Evolutionary conservation across 257 asterid genomes (phyloP), one percentile per base, ranked within the genome.

Genomic region (Nicotiana tabacum): DNA sequence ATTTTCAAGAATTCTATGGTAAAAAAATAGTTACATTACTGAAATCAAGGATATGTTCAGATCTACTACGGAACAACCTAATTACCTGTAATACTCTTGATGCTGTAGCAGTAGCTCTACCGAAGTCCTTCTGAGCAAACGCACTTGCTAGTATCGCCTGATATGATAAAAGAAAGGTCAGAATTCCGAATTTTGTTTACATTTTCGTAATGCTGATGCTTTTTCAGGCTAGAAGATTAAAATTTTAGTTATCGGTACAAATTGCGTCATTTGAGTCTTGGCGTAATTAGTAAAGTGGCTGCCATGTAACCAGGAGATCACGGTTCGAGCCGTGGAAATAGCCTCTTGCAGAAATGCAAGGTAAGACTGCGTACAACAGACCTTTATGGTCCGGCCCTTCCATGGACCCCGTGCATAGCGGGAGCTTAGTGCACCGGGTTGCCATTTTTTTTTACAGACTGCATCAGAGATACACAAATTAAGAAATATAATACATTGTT

Each of bases 121-220:
- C 35, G 69, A 90, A 88, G 85, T 93, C 95, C 21, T 93, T 86
- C 58, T 85, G 90, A 13, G 97, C 95, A 83, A 93, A 93, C 21
- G 97, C 95, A 84, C 92, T 88, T 4, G 97, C 95, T 74, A 93
- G 92, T 77, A 93, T 90, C 35, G 97, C 94, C 97, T 90, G 84
- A 48, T 74, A 6, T 7, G 15, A 39, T 48, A 46, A 74, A 74
- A 21, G 9, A 3, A 74, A 74, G 43, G 61, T 48, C 39, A 48
- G 48, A 48, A 1, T 74, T 74, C 24, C 8, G 16, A 74, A 48
- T 74, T 74, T 48, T 1, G 0, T 48, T 74, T 48, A 48, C 62
- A 39, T 2, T 21, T 46, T 72, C 0, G 12, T 46, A 12, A 35
- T 13, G 29, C 51, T 74, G 62, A 24, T 72, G 61, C 24, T 46